Percentiles rank a stretch among this genome's conserved stretches.
Evolutionary conservation across 1,284 basidiomycete species (phyloP).

Genomic region (Leucoagaricus sp.): DNA sequence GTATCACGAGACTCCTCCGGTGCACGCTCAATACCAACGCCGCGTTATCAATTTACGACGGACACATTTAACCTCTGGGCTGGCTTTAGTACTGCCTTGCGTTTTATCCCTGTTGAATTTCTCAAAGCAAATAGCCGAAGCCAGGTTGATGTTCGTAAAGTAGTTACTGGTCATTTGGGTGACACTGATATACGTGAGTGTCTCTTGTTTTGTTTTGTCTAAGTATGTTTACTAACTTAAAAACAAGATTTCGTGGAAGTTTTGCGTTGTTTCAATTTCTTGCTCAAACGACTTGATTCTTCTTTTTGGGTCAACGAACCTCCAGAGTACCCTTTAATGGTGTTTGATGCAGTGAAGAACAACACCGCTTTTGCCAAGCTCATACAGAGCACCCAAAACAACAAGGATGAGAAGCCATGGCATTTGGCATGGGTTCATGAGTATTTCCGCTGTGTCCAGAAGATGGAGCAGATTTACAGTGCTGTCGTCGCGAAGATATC

Average conservation of each 20-base stretch:
- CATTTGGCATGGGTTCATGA: conserved; percentile 57
- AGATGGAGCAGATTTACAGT: conserved; percentile 48
- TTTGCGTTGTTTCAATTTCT: conserved; percentile 57
- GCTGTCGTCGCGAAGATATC: conserved; percentile 71
- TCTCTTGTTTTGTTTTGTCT: conserved; percentile 12
- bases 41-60: conserved; percentile 33
- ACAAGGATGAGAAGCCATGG: conserved; percentile 41
- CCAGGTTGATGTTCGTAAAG: conserved; percentile 47
- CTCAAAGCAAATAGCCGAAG: conserved; percentile 37
- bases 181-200: conserved; percentile 64
- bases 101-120: conserved; percentile 51
- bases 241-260: conserved; percentile 65
- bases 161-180: conserved; percentile 62
- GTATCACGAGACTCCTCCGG: conserved; percentile 12
- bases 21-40: conserved; percentile 11
- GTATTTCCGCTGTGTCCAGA: conserved; percentile 56
- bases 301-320: conserved; percentile 69
- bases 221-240: conserved; percentile 11
- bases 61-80: conserved; percentile 55
- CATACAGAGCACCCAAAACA: conserved; percentile 40
- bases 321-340: conserved; percentile 68
- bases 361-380: conserved; percentile 63
- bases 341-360: conserved; percentile 83
- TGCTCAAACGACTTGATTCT: conserved; percentile 52
- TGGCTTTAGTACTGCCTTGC: conserved; percentile 49